phyloP scores from a whole-genome alignment of 139 green algal genomes.

The Penium margaritaceum region DNA sequence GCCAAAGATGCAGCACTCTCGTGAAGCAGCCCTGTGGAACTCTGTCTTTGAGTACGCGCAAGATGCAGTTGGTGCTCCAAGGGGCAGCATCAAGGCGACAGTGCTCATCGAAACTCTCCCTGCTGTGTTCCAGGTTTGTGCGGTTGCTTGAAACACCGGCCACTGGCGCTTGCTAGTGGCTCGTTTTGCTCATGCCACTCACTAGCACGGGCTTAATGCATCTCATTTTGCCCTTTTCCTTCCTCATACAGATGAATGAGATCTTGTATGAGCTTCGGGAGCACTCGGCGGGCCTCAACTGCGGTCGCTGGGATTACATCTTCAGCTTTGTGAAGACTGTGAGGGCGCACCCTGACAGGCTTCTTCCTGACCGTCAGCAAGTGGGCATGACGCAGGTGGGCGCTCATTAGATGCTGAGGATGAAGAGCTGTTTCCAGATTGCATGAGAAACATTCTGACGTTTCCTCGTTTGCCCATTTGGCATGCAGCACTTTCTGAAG shows the following conservation, averaged over 20 bases:
- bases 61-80: conserved; percentile 58
- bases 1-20: conserved; percentile 82
- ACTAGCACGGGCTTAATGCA: not conserved
- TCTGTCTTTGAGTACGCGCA: conserved; percentile 49
- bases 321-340: conserved; percentile 85
- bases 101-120: conserved; percentile 81
- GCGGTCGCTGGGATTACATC: conserved; percentile 86
- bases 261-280: conserved; percentile 80
- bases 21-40: conserved; percentile 62
- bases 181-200: conserved; percentile 1
- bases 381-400: conserved; percentile 63
- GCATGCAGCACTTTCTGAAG: conserved; percentile 65
- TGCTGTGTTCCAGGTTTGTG: conserved; percentile 61
- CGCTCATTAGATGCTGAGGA: not conserved
- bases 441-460: too few species aligned
- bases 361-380: conserved; percentile 69
- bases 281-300: conserved; percentile 77
- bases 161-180: not conserved
- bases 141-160: not conserved
- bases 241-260: conserved; percentile 74
- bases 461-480: not conserved
- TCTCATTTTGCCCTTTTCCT: not conserved
- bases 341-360: conserved; percentile 58
- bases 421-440: too few species aligned
- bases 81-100: conserved; percentile 72